Evolutionary conservation across 805 yeast genomes (phyloP).

Genomic region (Metschnikowia borealis): DNA sequence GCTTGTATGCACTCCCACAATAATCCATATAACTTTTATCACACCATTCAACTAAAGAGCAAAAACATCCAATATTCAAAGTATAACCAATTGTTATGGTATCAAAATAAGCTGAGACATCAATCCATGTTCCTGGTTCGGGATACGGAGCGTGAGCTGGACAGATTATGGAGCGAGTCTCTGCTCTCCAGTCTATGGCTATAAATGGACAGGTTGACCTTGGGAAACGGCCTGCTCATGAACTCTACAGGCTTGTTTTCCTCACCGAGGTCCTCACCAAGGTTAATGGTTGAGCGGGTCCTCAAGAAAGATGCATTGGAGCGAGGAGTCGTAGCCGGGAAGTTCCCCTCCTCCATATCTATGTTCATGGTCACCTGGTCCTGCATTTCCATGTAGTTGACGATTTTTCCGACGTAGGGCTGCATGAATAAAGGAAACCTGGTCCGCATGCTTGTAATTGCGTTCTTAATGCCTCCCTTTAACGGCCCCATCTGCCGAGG

Average conservation of each 20-base stretch:
- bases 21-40: too few relatives aligned
- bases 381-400: conserved; percentile 19
- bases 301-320: conserved; percentile 26
- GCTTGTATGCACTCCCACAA: neutral
- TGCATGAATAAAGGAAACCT: conserved; percentile 18
- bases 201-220: conserved; percentile 7
- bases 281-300: conserved; percentile 35
- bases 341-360: conserved; percentile 34
- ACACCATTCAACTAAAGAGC: too few relatives aligned
- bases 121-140: conserved; percentile 2
- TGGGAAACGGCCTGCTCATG: conserved; percentile 33
- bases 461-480: conserved; percentile 8
- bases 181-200: conserved; percentile 11
- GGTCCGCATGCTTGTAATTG: conserved; percentile 6
- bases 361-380: conserved; percentile 20
- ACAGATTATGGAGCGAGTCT: conserved; percentile 11
- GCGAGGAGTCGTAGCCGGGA: conserved; percentile 17
- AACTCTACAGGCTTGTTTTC: conserved; percentile 16
- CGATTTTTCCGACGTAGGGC: conserved; percentile 19
- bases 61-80: too few relatives aligned
- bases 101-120: neutral
- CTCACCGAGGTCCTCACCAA: conserved; percentile 13
- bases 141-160: conserved; percentile 11
- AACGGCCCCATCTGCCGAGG: neutral
- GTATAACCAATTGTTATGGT: too few relatives aligned